Evolutionary conservation across 192 early-diverging fungal species (phyloP).

Genomic region (Coemansia sp.): DNA sequence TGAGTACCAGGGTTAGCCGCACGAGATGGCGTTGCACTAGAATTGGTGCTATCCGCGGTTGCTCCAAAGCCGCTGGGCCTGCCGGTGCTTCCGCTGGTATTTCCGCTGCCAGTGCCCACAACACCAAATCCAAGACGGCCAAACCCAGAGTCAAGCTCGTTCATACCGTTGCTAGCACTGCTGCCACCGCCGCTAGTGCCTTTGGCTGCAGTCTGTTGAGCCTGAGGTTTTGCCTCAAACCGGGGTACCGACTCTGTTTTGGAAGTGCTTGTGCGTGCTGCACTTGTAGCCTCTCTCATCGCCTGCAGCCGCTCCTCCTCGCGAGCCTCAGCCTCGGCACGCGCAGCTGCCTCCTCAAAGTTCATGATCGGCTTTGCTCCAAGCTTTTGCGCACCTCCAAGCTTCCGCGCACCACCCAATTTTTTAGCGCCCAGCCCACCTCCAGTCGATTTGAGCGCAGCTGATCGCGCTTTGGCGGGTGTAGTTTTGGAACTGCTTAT

Average conservation of each 20-base stretch:
- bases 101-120: slow-evolving; percentile 9
- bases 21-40: slow-evolving; percentile 3
- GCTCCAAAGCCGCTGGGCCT: slow-evolving; percentile 57
- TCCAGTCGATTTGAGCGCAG: slow-evolving; percentile 26
- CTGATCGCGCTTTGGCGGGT: slow-evolving; percentile 25
- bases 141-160: slow-evolving; percentile 69
- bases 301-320: slow-evolving; percentile 60
- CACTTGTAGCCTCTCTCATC: slow-evolving; percentile 43
- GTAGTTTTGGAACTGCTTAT: slow-evolving; percentile 14
- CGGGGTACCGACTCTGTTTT: not conserved
- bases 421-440: slow-evolving; percentile 43
- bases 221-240: not conserved
- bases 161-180: slow-evolving; percentile 12
- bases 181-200: not conserved
- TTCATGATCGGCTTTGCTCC: slow-evolving; percentile 66
- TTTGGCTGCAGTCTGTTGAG: not conserved
- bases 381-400: slow-evolving; percentile 86
- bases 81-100: slow-evolving; percentile 14
- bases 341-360: slow-evolving; percentile 90
- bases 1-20: not conserved
- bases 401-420: slow-evolving; percentile 59
- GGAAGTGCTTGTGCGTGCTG: not conserved
- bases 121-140: slow-evolving; percentile 65
- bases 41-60: slow-evolving; percentile 9
- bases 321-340: slow-evolving; percentile 77